A percentile compares a stretch with the other conserved stretches of the same genome.
phyloP scores from a whole-genome alignment of 2,329 filamentous ascomycete genomes.

The Xylariomycetidae sp. region DNA sequence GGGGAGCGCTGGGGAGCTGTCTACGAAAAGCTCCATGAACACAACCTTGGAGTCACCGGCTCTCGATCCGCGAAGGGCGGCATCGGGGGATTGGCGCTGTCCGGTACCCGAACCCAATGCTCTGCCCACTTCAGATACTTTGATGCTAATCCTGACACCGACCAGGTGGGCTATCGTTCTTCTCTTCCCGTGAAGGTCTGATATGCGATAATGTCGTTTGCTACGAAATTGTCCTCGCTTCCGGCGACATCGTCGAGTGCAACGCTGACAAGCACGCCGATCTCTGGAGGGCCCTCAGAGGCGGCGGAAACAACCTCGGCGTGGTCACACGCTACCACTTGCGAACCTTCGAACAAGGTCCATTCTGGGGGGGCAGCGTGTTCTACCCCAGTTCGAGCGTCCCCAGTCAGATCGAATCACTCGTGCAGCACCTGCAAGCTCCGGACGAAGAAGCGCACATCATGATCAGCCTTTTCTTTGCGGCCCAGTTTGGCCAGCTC shows the following conservation, averaged over 20 bases:
- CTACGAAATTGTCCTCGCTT: conserved; percentile 5
- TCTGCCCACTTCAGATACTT: no score
- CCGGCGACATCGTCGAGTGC: conserved; percentile 2
- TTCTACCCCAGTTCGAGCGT: conserved; percentile 16
- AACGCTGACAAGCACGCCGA: neutral
- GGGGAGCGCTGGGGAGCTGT: conserved; percentile 9
- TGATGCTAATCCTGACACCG: neutral
- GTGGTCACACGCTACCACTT: conserved; percentile 3
- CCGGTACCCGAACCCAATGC: conserved; percentile 3
- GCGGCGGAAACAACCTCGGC: conserved; percentile 8
- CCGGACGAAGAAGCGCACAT: conserved; percentile 9
- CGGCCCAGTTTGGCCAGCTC: conserved; percentile 1
- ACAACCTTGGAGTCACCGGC: conserved; percentile 6
- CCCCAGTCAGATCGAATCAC: conserved; percentile 15
- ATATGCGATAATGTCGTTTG: conserved; percentile 7
- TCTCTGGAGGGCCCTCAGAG: conserved; percentile 1
- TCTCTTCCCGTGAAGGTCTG: conserved; percentile 7
- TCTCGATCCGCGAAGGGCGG: conserved; percentile 6
- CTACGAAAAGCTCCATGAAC: conserved; percentile 6
- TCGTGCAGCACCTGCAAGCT: conserved; percentile 13
- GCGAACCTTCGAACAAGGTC: conserved; percentile 3
- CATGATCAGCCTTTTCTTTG: conserved; percentile 6
- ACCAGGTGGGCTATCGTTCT: conserved; percentile 9
- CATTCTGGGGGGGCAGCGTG: conserved; percentile 12
- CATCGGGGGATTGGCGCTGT: conserved; percentile 7